Evolutionary conservation across 2,329 filamentous ascomycete species (phyloP), one percentile per base, ranked within the genome.

Genomic region (Metarhizium sp.): DNA sequence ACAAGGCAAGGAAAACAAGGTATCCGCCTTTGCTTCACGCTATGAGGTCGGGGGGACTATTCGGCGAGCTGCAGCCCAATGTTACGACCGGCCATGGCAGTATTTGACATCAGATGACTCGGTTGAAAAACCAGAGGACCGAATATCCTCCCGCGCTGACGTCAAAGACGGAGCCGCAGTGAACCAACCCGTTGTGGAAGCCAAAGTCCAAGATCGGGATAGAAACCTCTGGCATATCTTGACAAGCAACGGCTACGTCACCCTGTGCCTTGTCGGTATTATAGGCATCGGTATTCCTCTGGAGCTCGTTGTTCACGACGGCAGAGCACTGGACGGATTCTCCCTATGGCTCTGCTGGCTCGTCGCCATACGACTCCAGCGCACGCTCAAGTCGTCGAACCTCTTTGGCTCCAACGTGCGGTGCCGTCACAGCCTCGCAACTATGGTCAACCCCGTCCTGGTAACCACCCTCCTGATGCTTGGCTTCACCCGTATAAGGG

Each of bases 281-380:
- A 59, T 73, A 3, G 36, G 65, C 1, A 38, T 78, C 7, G 76
- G 76, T 2, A 57, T 76, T 0, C 77, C 77, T 0, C 56, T 79
- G 0, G 71, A 75, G 0, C 59, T 64, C 2, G 45, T 55, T 0
- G 59, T 60, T 0, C 55, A 63, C 2, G 70, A 73, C 52, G 69
- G 73, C 25, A 67, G 71, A 0, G 62, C 72, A 2, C 68, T 82
- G 4, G 74, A 81, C 42, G 73, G 73, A 0, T 73, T 71, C 29
- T 66, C 75, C 13, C 65, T 81, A 4, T 73, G 78, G 62, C 73
- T 76, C 43, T 59, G 77, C 46, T 84, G 81, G 80, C 69, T 74
- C 11, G 62, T 66, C 16, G 69, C 71, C 5, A 67, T 75, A 2
- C 62, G 65, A 1, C 53, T 71, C 2, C 77, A 79, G 50, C 61